phyloP scores from a whole-genome alignment of 164 flowering plant species.

The Vitis rupestris region DNA sequence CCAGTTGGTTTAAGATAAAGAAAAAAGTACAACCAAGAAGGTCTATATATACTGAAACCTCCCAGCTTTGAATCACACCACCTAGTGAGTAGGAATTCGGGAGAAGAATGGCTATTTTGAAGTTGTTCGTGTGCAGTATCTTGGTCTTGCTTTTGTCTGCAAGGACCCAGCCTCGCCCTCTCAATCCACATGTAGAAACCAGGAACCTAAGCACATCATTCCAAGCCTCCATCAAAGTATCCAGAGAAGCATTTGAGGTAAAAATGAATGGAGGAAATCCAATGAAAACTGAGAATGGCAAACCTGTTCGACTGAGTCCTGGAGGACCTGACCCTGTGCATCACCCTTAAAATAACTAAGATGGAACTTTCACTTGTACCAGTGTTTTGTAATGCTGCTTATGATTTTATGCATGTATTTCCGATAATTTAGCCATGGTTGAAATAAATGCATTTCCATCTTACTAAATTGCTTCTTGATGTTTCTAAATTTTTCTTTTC shows the following conservation, averaged over 20 bases:
- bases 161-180: constrained; percentile 5
- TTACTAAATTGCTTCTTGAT: no score
- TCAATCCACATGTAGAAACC: neutral
- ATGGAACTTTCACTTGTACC: no score
- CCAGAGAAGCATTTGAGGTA: neutral
- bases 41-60: constrained; percentile 1
- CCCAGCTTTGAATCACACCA: neutral
- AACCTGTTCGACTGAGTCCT: constrained; percentile 11
- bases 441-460: no score
- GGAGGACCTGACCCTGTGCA: constrained; percentile 24
- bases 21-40: neutral
- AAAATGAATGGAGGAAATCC: neutral
- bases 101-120: constrained; percentile 3
- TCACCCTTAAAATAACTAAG: neutral
- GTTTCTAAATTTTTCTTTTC: no score
- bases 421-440: no score
- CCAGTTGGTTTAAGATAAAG: neutral
- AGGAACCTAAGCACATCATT: neutral
- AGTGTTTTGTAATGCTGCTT: no score
- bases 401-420: no score
- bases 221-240: neutral
- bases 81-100: neutral
- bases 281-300: neutral
- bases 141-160: constrained; percentile 11
- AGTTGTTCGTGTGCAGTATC: neutral